phyloP scores from a whole-genome alignment of 345 rosid species.

The Brassica cretica region DNA sequence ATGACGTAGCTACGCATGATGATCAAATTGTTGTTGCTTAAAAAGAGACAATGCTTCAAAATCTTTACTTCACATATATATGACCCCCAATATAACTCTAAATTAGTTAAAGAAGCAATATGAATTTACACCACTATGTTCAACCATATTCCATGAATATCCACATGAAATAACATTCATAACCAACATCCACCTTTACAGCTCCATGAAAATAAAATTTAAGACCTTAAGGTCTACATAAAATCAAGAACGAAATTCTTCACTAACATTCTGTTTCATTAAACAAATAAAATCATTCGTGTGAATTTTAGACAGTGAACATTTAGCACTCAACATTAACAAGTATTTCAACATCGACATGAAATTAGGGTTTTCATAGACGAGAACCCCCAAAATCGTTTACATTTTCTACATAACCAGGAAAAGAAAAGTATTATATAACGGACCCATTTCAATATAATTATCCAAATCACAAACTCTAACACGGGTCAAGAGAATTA shows the following conservation, averaged over 20 bases:
- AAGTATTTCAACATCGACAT: constrained; percentile 17
- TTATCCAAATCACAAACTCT: constrained; percentile 25
- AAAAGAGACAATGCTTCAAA: constrained; percentile 16
- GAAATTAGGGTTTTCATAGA: constrained; percentile 54
- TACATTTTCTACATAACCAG: constrained; percentile 18
- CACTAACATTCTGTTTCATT: background rate
- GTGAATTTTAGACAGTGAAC: background rate
- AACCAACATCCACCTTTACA: constrained; percentile 20
- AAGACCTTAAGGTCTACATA: constrained; percentile 50
- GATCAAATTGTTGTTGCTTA: constrained; percentile 9
- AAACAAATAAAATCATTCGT: constrained; percentile 13
- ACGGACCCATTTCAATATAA: constrained; percentile 36
- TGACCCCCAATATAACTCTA: constrained; percentile 19
- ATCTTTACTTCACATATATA: constrained; percentile 22
- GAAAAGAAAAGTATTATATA: background rate
- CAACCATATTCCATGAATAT: constrained; percentile 20
- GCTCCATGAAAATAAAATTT: background rate
- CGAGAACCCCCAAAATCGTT: background rate
- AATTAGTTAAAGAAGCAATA: background rate
- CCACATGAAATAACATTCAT: constrained; percentile 58
- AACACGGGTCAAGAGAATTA: constrained; percentile 5
- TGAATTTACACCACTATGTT: background rate
- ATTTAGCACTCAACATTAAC: constrained; percentile 10
- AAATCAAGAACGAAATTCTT: constrained; percentile 32
- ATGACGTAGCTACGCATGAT: background rate